Evolutionary conservation across 768 basidiomycete genomes (phyloP), one percentile per base, ranked within the genome.

Genomic region (Hypholoma sublateritium): DNA sequence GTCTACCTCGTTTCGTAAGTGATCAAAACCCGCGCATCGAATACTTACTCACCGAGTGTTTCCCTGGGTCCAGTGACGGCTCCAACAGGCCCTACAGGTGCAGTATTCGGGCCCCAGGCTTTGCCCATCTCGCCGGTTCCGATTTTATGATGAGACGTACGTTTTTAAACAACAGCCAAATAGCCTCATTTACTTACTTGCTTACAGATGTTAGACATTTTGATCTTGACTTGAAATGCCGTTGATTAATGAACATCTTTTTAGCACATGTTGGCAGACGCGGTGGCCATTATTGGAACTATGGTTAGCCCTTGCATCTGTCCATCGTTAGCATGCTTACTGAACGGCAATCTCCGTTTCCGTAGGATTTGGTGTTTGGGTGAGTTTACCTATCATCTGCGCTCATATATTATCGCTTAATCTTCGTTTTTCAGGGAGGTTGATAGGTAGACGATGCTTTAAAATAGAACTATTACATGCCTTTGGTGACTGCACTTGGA

Each of bases 81-180:
- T 85, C 92, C 11, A 96, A 98, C 76, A 85, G 95, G 24, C 96
- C 96, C 14, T 98, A 99, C 76, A 80, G 94, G 67, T 98, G 95
- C 77, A 94, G 91, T 74, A 99, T 98, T 65, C 92, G 95, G 66
- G 95, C 95, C 6, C 95, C 95, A 34, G 95, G 95, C 14, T 96
- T 96, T 65, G 93, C 94, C 21, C 97, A 98, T 73, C 80, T 98
- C 59, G 93, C 94, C 25, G 96, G 95, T 17, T 82, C 93, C 3
- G 97, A 99, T 73, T 97, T 98, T 69, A 98, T 98, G 92, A 95
- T 93, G 89, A 87, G 92, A 85, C 85, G 89, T 90, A 71, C 66
- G 86, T 84, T 39, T 14, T 65, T 53, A 50, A 21, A 50, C 48
- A 50, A 50, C 52, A 32, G 50, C 12, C 24, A n/a, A n/a, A 21